Evolutionary conservation across 306 rosid species (phyloP).

Genomic region (Acacia crassicarpa): DNA sequence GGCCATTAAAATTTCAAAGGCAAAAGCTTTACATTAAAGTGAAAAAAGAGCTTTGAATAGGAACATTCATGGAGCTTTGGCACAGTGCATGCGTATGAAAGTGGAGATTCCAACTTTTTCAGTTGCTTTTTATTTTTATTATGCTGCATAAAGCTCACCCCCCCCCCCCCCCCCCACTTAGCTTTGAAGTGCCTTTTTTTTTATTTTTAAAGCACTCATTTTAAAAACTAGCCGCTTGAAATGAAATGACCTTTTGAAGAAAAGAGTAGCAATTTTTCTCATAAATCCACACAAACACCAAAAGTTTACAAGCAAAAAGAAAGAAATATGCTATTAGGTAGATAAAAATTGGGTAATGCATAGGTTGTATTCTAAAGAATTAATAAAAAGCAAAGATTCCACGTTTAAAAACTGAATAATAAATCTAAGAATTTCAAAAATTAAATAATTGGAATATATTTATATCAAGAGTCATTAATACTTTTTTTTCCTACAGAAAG

Average conservation of each 20-base stretch:
- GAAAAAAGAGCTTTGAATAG: slow-evolving; percentile 8
- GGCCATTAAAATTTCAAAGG: slow-evolving; percentile 3
- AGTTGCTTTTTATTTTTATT: background rate
- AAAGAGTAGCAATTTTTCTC: background rate
- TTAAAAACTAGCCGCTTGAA: slow-evolving; percentile 9
- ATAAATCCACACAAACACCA: background rate
- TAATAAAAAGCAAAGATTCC: too few species aligned
- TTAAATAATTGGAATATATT: background rate
- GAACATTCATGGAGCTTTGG: slow-evolving; percentile 30
- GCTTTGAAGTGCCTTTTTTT: background rate
- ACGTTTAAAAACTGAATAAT: background rate
- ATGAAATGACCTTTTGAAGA: background rate
- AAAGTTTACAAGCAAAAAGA: background rate
- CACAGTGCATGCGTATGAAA: slow-evolving; percentile 18
- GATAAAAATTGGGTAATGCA: too few species aligned
- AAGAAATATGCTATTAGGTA: background rate
- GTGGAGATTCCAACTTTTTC: slow-evolving; percentile 2
- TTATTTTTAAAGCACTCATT: background rate
- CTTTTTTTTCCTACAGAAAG: too few species aligned
- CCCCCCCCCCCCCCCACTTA: background rate
- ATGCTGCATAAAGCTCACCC: slow-evolving; percentile 23
- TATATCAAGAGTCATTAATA: background rate
- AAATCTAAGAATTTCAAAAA: background rate
- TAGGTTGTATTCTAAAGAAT: too few species aligned
- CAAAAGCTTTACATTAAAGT: slow-evolving; percentile 17